Base-by-base conservation (phyloP, 805 yeast species). In the Cyberlindnera bimundalis region DNA sequence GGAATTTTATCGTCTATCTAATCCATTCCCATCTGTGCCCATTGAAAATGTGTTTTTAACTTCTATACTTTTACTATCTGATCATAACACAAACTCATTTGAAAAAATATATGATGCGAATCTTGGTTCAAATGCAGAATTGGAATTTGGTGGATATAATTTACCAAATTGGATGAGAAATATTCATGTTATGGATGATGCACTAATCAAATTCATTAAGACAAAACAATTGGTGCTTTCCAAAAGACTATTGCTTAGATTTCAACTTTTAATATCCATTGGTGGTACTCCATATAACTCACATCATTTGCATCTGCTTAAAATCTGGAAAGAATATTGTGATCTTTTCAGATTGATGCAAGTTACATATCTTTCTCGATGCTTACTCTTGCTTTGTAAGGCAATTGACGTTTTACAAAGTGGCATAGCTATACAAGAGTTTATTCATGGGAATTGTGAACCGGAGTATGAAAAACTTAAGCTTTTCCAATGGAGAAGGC, bases 341-440 rank as follows among this genome's bases (percentile, higher is more conserved):
- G 45, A 42, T 19, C 2, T 37, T 8, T 42, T 33, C 33, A 27
- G 45, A 20, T 29, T 42, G 11, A 13, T 17, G 9, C 45, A 42
- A 19, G 29, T 33, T 13, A 13, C 19, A 12, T 42, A 19, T 28
- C 12, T 42, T 2, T 28, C 39, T 4, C n/a, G 45, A 7, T 28
- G 45, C 26, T 14, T 42, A 9, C 13, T 42, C 20, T 25, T 42
- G 29, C 19, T 42, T 16, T 30, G 37, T 17, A 33, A 15, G n/a
- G 45, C 45, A 3, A 29, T 42, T 8, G 45, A 42, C 27, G 17
- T 34, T 15, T 21, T 42, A 14, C 24, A 42, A 20, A 33, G 42
- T 29, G 45, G 35, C 14, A 34, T 37, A 16, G 41, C 45, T 9
- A 17, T 42, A 12, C 38, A 42, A 7, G 33, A 33, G n/a, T n/a